Evolutionary conservation across 2,329 filamentous ascomycete species (phyloP).

Genomic region (Scedosporium aurantiacum): DNA sequence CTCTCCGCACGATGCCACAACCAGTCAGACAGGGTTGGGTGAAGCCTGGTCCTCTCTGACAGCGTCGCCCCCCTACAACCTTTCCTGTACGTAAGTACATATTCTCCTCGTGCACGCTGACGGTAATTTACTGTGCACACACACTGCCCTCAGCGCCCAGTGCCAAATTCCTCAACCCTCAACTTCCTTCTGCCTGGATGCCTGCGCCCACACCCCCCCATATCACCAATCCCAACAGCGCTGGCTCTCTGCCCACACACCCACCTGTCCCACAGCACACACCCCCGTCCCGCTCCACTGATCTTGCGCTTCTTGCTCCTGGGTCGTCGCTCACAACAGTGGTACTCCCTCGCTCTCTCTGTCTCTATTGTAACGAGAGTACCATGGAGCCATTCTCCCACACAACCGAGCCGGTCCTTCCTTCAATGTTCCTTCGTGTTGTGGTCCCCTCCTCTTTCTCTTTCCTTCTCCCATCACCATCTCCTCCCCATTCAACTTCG

Average conservation of each 20-base stretch:
- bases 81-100: background rate
- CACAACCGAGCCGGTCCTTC: slow-evolving; percentile 7
- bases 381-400: slow-evolving; percentile 2
- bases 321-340: background rate
- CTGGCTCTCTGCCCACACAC: slow-evolving; percentile 1
- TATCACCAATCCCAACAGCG: background rate
- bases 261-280: slow-evolving; percentile 5
- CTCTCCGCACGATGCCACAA: background rate
- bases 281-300: slow-evolving; percentile 7
- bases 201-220: background rate
- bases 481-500: slow-evolving; percentile 1
- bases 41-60: background rate
- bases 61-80: background rate
- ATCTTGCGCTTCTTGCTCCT: slow-evolving; percentile 5
- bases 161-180: background rate
- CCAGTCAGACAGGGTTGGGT: background rate
- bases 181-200: background rate
- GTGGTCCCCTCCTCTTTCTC: slow-evolving; percentile 3
- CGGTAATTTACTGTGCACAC: background rate
- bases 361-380: background rate
- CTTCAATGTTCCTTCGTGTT: slow-evolving; percentile 4
- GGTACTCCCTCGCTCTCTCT: background rate
- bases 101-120: background rate
- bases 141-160: background rate
- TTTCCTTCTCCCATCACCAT: slow-evolving; percentile 1